Base-by-base conservation (phyloP, 176 grass and related monocot genomes). In the Oryza brachyantha region DNA sequence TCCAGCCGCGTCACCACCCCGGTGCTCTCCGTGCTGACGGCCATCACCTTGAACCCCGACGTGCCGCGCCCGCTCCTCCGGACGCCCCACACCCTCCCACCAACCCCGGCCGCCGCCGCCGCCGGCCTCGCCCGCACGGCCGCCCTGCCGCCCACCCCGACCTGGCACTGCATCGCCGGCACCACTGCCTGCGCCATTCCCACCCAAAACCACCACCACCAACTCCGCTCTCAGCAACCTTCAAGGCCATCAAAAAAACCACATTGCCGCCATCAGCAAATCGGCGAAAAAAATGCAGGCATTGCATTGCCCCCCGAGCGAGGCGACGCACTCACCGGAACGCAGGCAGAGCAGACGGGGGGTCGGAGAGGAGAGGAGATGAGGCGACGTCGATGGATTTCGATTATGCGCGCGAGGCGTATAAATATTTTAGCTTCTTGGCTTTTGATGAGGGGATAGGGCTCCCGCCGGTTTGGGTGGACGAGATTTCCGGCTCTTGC, bases 151-250 rank as follows among this genome's bases (percentile, higher is more conserved):
- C 72, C 68, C 68, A 62, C 82, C 17, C 83, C 86, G 68, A 89
- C 76, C 74, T 88, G 87, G 77, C 88, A 93, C 80, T 93, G 90
- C 88, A 93, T 93, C 65, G 92, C 81, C 39, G 92, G 90, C 41
- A 99, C 86, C 80, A 96, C 78, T 69, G 86, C 93, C 74, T 96
- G 90, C 58, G 92, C 96, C 96, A 99, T 99, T 42, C 40, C 64
- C 6, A 36, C 17, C 46, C 16, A 19, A 19, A 45, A 54, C 14
- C n/a, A 13, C 46, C 5, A 13, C 46, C 5, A 27, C 5, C 52
- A 31, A 9, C 9, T 5, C 34, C 45, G 3, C n/a, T n/a, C n/a
- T n/a, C n/a, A n/a, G n/a, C 71, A 68, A 84, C 78, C 92, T 94
- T 46, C 72, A 75, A n/a, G 52, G 55, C 26, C 26, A 42, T 5